These are phyloP conservation scores for Fusarium devonianum DNA, from an alignment of 2,329 filamentous ascomycete species.

Conservation along the genomic window DNA sequence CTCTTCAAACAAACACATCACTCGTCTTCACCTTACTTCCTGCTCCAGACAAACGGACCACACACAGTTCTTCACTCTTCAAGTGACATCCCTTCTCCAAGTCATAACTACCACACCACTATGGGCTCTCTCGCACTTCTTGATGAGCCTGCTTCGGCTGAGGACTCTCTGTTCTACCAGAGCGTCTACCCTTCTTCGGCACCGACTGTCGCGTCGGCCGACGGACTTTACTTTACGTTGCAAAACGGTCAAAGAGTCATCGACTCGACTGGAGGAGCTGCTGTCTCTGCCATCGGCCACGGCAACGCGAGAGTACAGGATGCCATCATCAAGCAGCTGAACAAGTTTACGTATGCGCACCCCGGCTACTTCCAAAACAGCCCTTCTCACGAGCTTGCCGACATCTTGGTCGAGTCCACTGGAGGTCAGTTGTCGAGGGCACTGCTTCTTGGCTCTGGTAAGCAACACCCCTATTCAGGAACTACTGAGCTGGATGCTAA, in stretches of 20 bases:
- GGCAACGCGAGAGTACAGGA: conserved; percentile 26
- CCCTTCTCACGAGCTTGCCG: conserved; percentile 29
- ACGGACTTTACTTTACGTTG: background rate
- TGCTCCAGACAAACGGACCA: background rate
- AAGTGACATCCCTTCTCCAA: background rate
- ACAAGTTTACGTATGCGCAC: conserved; percentile 30
- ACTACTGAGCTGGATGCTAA: background rate
- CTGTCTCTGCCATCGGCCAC: conserved; percentile 31
- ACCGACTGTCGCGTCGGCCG: conserved; percentile 1
- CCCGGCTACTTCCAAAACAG: conserved; percentile 33
- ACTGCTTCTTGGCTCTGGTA: conserved; percentile 48
- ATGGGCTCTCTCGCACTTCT: background rate
- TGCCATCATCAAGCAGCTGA: conserved; percentile 32
- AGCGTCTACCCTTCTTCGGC: conserved; percentile 1
- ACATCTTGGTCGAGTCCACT: conserved; percentile 43
- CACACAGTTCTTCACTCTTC: background rate
- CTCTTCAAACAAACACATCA: background rate
- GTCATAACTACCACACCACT: background rate
- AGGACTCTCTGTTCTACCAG: conserved; percentile 1
- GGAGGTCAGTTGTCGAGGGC: conserved; percentile 45
- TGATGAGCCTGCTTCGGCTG: background rate
- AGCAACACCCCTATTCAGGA: conserved; percentile 1
- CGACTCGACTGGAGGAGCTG: conserved; percentile 21
- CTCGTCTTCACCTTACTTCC: background rate
- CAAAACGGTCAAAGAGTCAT: background rate